Conservation (phyloP, 2,329 filamentous ascomycete species). For the Epichloe amarillans region DNA sequence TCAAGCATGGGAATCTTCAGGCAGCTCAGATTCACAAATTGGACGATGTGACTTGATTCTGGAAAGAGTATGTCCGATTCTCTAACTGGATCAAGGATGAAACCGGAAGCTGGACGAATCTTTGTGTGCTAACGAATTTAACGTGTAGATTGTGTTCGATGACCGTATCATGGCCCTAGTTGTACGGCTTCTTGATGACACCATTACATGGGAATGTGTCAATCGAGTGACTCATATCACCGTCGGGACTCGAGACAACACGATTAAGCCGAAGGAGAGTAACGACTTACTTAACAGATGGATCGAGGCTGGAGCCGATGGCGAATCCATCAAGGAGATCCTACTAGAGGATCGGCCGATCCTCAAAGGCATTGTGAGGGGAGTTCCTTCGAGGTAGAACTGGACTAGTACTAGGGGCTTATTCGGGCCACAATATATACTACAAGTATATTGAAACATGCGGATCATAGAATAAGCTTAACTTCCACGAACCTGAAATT, state of each 20-base stretch:
- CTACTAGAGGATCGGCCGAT: conserved; percentile 35
- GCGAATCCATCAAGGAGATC: conserved; percentile 31
- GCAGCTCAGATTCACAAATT: conserved; percentile 24
- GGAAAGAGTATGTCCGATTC: conserved; percentile 35
- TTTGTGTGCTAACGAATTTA: background rate
- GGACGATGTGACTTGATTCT: conserved; percentile 52
- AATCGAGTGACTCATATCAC: conserved; percentile 82
- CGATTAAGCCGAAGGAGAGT: conserved; percentile 86
- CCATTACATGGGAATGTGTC: conserved; percentile 49
- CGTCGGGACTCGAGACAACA: conserved; percentile 60
- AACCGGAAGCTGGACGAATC: background rate
- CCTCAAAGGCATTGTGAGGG: conserved; percentile 34
- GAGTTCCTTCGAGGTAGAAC: conserved; percentile 33
- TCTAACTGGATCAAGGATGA: background rate
- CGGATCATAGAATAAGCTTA: background rate
- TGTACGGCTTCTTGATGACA: conserved; percentile 52
- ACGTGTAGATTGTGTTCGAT: conserved; percentile 59
- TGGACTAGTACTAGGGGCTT: background rate
- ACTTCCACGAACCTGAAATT: background rate
- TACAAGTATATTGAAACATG: background rate
- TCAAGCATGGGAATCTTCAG: conserved; percentile 37
- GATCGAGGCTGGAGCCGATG: conserved; percentile 43
- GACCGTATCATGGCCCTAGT: conserved; percentile 83
- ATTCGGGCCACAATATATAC: background rate
- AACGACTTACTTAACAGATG: conserved; percentile 71